Conservation (phyloP, 768 basidiomycete genomes). For the Tephrocybe sp. region DNA sequence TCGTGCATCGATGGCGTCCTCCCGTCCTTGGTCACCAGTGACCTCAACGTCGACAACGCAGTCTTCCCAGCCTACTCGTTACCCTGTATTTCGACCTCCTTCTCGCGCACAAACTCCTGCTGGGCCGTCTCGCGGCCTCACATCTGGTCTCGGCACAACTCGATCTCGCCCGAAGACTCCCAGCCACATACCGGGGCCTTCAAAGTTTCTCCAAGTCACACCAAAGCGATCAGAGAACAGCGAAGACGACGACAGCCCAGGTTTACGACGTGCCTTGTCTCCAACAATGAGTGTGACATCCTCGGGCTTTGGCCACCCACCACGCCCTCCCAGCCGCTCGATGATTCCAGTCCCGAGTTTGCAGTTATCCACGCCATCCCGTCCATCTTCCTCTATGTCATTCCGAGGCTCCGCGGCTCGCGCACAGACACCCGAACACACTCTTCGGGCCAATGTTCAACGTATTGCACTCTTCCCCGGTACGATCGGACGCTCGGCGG, state of each 20-base stretch:
- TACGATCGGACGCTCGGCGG: conserved; percentile 35
- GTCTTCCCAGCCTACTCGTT: conserved; percentile 43
- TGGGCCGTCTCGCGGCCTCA: conserved; percentile 27
- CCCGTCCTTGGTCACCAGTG: conserved; percentile 78
- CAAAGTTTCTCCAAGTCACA: conserved; percentile 38
- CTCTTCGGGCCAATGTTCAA: conserved; percentile 58
- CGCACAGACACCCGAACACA: conserved; percentile 71
- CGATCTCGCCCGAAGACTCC: conserved; percentile 79
- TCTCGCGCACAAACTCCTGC: conserved; percentile 67
- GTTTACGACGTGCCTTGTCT: conserved; percentile 64
- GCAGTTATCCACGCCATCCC: conserved; percentile 66
- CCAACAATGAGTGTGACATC: conserved; percentile 51
- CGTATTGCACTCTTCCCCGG: conserved; percentile 56
- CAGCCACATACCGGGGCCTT: conserved; percentile 73
- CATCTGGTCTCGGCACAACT: conserved; percentile 39
- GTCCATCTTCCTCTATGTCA: conserved; percentile 74
- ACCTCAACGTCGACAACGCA: conserved; percentile 71
- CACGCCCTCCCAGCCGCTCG: conserved; percentile 79
- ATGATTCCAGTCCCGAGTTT: conserved; percentile 81
- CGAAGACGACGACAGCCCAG: conserved; percentile 38
- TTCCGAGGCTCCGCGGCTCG: conserved; percentile 46
- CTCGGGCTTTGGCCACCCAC: conserved; percentile 46
- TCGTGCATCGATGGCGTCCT: conserved; percentile 74
- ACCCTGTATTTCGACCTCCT: conserved; percentile 43
- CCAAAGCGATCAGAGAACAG: conserved; percentile 17